Evolutionary conservation across 2,329 filamentous ascomycete genomes (phyloP), one percentile per base, ranked within the genome.

Genomic region (Fusarium sp.): DNA sequence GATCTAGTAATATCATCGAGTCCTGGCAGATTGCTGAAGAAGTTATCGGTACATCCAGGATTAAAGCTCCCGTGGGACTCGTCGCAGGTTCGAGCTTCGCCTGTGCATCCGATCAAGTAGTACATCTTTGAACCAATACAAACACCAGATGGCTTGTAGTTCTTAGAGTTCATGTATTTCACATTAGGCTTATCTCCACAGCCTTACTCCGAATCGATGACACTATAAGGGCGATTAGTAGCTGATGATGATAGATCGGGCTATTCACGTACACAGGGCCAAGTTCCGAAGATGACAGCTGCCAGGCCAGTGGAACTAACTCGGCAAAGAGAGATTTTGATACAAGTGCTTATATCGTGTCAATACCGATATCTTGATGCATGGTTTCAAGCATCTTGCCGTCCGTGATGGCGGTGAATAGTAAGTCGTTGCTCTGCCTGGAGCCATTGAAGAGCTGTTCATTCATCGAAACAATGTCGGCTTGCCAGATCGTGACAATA

Each of bases 21-120:
- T 26, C 48, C 48, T 37, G 48, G 48, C 0, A 50, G 9, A 4
- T 12, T 18, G 4, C 32, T 50, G 12, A 50, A 50, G 12, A 37
- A 37, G 6, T 26, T 50, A 7, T 50, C 48, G 6, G 48, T 50
- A 1, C 32, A 50, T 3, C 48, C 48, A n/a, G 48, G 32, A 50
- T 37, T 50, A 15, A 50, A 50, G 32, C 48, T 50, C 18, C 48
- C 32, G 14, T 50, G 32, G 12, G 32, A 50, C 32, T 37, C 20
- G 5, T 50, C 20, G 6, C 32, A 50, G 32, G 48, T 26, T 26
- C 48, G 48, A 50, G 48, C 48, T 15, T 50, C 32, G 1, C 48
- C 48, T n/a, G 48, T 50, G 32, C 48, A 50, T 37, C 48, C 48
- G 3, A 50, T 15, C 48, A 50, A 50, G 48, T 50, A 50, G 48